A percentile compares a stretch with the other conserved stretches of the same genome.
These are phyloP conservation scores for Serendipita sp. DNA, from an alignment of 1,284 basidiomycete genomes.

Conservation along the genomic window DNA sequence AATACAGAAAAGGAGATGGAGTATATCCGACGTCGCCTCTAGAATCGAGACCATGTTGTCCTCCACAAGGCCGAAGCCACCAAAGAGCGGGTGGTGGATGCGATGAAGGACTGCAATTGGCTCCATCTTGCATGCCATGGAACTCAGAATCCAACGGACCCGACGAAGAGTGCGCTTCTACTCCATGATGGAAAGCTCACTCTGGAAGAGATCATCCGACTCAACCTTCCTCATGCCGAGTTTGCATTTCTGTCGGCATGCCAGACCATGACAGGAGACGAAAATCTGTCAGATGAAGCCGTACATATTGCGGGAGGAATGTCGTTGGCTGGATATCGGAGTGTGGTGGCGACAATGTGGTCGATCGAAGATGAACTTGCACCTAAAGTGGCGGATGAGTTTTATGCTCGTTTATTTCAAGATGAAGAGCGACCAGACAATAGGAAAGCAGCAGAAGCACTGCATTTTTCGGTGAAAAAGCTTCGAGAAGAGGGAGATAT, in stretches of 20 bases:
- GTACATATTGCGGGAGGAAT: conserved; percentile 19
- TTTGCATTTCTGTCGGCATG: conserved; percentile 20
- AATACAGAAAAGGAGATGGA: neutral
- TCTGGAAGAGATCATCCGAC: conserved; percentile 12
- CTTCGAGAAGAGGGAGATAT: conserved; percentile 8
- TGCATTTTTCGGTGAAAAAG: conserved; percentile 10
- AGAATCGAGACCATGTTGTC: neutral
- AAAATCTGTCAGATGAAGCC: conserved; percentile 15
- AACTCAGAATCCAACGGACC: conserved; percentile 10
- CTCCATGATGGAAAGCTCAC: conserved; percentile 12
- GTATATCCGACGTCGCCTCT: too few species aligned
- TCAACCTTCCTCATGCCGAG: conserved; percentile 13
- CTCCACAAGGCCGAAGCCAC: conserved; percentile 9
- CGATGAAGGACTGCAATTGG: conserved; percentile 12
- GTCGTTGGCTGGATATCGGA: conserved; percentile 17
- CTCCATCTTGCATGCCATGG: conserved; percentile 17
- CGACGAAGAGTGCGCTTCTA: conserved; percentile 13
- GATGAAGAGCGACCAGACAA: conserved; percentile 11
- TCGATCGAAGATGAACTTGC: conserved; percentile 20
- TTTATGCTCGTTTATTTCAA: conserved; percentile 17
- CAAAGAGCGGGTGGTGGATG: conserved; percentile 4
- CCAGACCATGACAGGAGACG: conserved; percentile 17
- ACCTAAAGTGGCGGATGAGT: conserved; percentile 16
- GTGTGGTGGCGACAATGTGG: conserved; percentile 19
- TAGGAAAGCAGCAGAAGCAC: conserved; percentile 13